Evolutionary conservation across 129 eudicot species (phyloP), one percentile per base, ranked within the genome.

Genomic region (Deinandra increscens): DNA sequence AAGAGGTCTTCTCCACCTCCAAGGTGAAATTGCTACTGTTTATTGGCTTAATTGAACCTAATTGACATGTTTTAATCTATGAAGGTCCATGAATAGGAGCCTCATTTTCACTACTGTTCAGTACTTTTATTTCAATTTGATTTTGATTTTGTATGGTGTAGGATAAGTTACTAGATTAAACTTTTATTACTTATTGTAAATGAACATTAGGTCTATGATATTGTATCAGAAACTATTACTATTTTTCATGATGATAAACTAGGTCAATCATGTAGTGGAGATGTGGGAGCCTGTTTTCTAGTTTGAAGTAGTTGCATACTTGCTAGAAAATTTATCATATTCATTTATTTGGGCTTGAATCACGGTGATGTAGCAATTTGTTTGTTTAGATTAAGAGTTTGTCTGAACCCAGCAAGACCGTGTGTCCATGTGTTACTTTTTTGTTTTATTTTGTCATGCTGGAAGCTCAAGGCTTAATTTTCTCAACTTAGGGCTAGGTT

Each of bases 1-100:
- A 87, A 86, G 81, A 93, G 75, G 61, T 41, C 76, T 60, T 79
- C 92, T 58, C 92, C 87, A 14, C 97, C 95, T 42, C 88, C 92
- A 64, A 84, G 93, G 96, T 88, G 73, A 60, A 56, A 34, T 29
- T 62, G 14, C 22, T 26, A 39, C 8, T 62, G 43, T 43, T 14
- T 66, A 2, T 3, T 44, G 31, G 18, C 7, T 45, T 34, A 29
- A 7, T 14, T 61, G 3, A 15, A 42, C 15, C 3, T 37, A 17
- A 8, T 15, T 62, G 13, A 7, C 48, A 33, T 43, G 7, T 63
- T 31, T 72, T 18, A 10, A 17, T 61, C 2, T 23, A 19, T 58
- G 8, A 26, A 29, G 1, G 7, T 42, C 29, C 5, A 7, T 29
- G 55, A 29, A 13, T 9, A 26, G 1, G 31, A 26, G 31, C 31